Evolutionary conservation across 257 asterid species (phyloP), one percentile per base, ranked within the genome.

Genomic region (Solanum chaucha): DNA sequence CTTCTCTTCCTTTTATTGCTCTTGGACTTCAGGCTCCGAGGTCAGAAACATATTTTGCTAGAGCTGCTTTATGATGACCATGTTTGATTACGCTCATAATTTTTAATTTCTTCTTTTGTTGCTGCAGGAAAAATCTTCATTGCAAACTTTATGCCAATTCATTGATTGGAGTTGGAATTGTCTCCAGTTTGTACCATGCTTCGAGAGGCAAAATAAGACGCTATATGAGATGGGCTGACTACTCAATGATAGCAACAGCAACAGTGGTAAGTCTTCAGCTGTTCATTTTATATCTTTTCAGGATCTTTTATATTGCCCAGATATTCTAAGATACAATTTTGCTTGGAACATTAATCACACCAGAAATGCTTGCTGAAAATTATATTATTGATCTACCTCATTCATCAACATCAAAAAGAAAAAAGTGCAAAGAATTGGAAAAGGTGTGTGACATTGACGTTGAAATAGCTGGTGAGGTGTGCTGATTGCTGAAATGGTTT

Each of bases 151-250:
- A 95, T 87, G 99, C 99, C 36, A 95, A 92, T 92, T 94, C 98
- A 5, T 93, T 96, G 87, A 91, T 96, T 30, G 99, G 99, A 87
- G 99, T 97, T 34, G 99, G 99, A 86, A 86, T 97, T 87, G 93
- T 98, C 30, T 97, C 99, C 61, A 95, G 94, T 87, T 51, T 96
- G 86, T 96, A 96, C 86, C 98, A 95, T 91, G 88, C 94, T 83
- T 95, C 98, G 1, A 93, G 97, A 86, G 99, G 99, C 84, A 94
- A 87, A 84, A 14, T 91, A 86, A 93, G 96, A 86, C 95, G 94
- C 92, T 97, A 93, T 87, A 90, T 96, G 86, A 96, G 99, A 90
- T 97, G 99, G 99, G 99, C 97, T 51, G 99, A 96, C 92, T 95
- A 97, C 93, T 92, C 98, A 28, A 97, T 96, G 99, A 97, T 97